Percentiles rank a stretch among this genome's conserved stretches.
Conservation (phyloP, 108 stramenopile genomes). For the Cyclostephanos tholiformis region DNA sequence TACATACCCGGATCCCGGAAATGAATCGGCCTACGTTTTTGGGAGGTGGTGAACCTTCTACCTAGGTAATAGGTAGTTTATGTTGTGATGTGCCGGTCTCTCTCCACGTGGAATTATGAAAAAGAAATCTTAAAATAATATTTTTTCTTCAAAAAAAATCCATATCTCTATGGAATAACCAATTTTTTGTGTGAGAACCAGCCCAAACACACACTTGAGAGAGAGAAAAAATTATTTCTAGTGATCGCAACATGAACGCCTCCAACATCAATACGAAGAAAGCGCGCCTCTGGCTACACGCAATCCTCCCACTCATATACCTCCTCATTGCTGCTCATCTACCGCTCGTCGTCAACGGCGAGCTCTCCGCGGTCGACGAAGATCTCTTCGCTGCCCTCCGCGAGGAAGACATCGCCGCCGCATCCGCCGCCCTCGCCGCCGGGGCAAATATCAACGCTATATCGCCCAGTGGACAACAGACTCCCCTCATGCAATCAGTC, state of each 20-base stretch:
- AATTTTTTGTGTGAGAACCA: too few relatives aligned
- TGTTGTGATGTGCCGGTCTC: too few relatives aligned
- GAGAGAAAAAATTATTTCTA: too few relatives aligned
- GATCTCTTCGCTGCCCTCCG: constrained; percentile 30
- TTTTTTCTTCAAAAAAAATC: too few relatives aligned
- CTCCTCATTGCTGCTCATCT: background rate
- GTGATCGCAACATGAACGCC: background rate
- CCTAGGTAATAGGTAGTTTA: too few relatives aligned
- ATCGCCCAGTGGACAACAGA: constrained; percentile 28
- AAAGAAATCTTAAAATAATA: too few relatives aligned
- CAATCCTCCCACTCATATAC: background rate
- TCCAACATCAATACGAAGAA: background rate
- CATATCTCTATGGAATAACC: too few relatives aligned
- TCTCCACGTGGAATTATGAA: too few relatives aligned
- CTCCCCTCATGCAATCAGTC: constrained; percentile 46
- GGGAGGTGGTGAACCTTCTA: too few relatives aligned
- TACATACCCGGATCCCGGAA: too few relatives aligned
- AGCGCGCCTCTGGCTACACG: background rate
- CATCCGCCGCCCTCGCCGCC: constrained; percentile 14
- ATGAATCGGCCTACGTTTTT: too few relatives aligned
- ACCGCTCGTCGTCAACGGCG: background rate
- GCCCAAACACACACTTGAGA: too few relatives aligned
- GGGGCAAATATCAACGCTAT: constrained; percentile 44
- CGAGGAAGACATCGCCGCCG: constrained; percentile 29
- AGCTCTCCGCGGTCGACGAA: constrained; percentile 4